Base-by-base conservation (phyloP, 2,329 filamentous ascomycete species). In the Orbilia oligospora region DNA sequence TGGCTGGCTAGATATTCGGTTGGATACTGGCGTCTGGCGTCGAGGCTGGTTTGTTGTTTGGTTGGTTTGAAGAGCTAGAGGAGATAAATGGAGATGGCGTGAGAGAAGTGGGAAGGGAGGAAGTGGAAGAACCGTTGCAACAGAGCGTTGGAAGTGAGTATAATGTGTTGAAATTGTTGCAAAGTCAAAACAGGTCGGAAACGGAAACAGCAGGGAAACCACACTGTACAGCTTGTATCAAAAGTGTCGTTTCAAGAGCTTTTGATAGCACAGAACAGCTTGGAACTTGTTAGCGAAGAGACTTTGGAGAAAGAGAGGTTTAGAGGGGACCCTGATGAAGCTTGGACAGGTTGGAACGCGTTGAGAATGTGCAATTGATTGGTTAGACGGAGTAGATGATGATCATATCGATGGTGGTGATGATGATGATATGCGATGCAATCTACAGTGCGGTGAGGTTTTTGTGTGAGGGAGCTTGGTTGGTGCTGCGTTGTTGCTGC, bases 101-200 rank as follows among this genome's bases (percentile, higher is more conserved):
- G 36, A 38, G 41, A 44, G 8, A 5, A 41, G 36, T 3, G 41
- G 41, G 41, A 18, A 18, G 44, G n/a, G 2, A 46, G 16, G 44
- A 20, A 20, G n/a, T 6, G 5, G n/a, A 55, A 61, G 24, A 22
- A 36, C 5, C 36, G 56, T 44, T 41, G 56, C 56, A 27, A 27
- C 33, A 27, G 20, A 18, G 33, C 8, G 56, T 27, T 2, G 18
- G 3, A 12, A n/a, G n/a, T n/a, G n/a, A n/a, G 5, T 8, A 5
- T 9, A 6, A 33, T 44, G 68, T 65, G 68, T 71, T 71, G 68
- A 16, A 30, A 41, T n/a, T 71, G 68, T 71, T 71, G 68, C 22
- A 71, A 65, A 33, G 53, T 36, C 56, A 12, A 65, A 46, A 48
- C 24, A 3, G 46, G 48, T 44, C 22, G 46, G 27, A 10, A 71